phyloP scores from a whole-genome alignment of 208 protist genomes.

The Acanthamoeba healyi region DNA sequence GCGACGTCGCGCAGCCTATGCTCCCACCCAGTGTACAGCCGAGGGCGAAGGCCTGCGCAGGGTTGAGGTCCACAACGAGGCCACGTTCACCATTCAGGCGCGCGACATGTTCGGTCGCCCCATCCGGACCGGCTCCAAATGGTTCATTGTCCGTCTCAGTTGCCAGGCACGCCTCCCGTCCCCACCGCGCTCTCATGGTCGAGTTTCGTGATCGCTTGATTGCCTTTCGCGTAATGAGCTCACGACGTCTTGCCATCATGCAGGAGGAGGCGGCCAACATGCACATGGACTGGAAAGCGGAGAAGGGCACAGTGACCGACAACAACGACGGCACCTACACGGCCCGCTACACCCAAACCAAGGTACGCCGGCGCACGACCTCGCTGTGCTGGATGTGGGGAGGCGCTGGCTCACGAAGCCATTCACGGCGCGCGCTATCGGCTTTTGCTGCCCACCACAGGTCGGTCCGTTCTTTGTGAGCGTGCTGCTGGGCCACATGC shows the following conservation, averaged over 20 bases:
- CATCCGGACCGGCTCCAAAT: background rate
- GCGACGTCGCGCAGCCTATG: background rate
- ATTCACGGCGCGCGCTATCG: background rate
- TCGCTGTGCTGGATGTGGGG: background rate
- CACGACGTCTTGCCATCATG: no score
- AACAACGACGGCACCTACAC: slow-evolving; percentile 26
- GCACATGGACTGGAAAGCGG: background rate
- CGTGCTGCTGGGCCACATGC: slow-evolving; percentile 24
- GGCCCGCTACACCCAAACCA: background rate
- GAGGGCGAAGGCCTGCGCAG: background rate
- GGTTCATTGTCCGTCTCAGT: background rate
- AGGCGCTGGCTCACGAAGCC: no score
- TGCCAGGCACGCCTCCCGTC: background rate
- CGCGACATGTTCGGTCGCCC: background rate
- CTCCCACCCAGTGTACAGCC: background rate
- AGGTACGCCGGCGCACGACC: background rate
- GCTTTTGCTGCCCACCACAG: background rate
- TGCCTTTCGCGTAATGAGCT: background rate
- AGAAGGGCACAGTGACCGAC: background rate
- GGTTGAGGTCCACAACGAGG: background rate
- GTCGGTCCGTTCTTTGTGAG: background rate
- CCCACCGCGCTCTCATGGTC: no score
- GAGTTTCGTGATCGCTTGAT: no score
- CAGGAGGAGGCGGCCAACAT: background rate
- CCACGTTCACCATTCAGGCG: slow-evolving; percentile 22